These are phyloP conservation scores for Fusarium sp. DNA, from an alignment of 2,329 filamentous ascomycete genomes.

Conservation along the genomic window DNA sequence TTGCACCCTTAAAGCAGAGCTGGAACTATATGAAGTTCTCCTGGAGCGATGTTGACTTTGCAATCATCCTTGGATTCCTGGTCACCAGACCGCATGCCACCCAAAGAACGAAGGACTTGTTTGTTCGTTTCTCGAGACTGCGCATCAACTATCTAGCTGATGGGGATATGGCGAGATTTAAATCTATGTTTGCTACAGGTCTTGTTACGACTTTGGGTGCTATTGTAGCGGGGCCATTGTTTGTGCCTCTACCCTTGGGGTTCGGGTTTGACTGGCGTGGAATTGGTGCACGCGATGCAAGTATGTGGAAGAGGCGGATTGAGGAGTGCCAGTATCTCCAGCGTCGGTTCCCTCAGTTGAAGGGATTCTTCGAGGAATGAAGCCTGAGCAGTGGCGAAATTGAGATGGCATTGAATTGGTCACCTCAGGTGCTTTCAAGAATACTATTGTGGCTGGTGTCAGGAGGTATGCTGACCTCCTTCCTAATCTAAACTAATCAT, in stretches of 20 bases:
- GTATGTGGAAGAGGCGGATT: neutral
- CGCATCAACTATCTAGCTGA: neutral
- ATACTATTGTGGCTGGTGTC: no score
- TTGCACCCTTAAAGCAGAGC: neutral
- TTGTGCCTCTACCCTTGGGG: no score
- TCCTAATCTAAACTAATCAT: neutral
- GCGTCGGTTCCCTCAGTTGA: neutral
- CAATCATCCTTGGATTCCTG: constrained; percentile 1
- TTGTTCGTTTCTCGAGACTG: neutral
- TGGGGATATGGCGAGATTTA: no score
- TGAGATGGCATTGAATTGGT: neutral
- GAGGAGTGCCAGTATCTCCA: neutral
- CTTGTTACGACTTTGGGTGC: no score
- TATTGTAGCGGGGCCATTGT: no score
- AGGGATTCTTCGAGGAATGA: neutral
- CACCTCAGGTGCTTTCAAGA: neutral
- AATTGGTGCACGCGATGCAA: neutral
- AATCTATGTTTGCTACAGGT: no score
- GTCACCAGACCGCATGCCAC: neutral
- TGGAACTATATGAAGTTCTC: constrained; percentile 19
- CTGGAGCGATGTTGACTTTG: constrained; percentile 27
- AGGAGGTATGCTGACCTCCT: no score
- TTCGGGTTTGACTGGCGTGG: no score
- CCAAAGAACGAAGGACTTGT: neutral
- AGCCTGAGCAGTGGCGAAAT: neutral